Conservation (phyloP, 495 filamentous ascomycete species). For the Amniculicola lignicola region DNA sequence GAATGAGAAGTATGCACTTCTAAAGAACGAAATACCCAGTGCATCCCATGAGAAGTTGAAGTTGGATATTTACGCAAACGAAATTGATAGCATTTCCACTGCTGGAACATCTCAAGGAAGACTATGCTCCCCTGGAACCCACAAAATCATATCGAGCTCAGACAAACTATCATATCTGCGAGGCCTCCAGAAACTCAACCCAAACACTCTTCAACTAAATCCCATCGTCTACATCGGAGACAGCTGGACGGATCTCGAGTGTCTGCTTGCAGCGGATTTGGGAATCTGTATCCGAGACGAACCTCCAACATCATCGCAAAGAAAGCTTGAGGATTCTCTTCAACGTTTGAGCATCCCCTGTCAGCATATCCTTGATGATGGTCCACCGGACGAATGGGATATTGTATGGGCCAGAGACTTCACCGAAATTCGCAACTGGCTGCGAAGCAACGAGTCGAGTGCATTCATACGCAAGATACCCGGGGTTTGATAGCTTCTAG, state of each 20-base stretch:
- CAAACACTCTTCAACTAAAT: neutral
- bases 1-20: too few relatives aligned
- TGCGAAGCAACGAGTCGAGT: neutral
- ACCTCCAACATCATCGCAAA: slow-evolving; percentile 21
- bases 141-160: slow-evolving; percentile 33
- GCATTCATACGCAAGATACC: too few relatives aligned
- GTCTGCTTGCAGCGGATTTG: slow-evolving; percentile 35
- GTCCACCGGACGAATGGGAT: slow-evolving; percentile 4
- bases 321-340: slow-evolving; percentile 31
- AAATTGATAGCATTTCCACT: slow-evolving; percentile 33
- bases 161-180: slow-evolving; percentile 33
- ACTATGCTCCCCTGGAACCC: slow-evolving; percentile 3
- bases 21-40: too few relatives aligned
- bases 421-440: slow-evolving; percentile 9
- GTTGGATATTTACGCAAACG: neutral
- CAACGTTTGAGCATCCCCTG: slow-evolving; percentile 24
- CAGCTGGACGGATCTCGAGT: slow-evolving; percentile 40
- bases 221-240: slow-evolving; percentile 40
- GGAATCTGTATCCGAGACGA: slow-evolving; percentile 40
- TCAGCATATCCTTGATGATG: slow-evolving; percentile 14
- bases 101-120: slow-evolving; percentile 23
- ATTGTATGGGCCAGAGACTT: slow-evolving; percentile 21
- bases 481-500: too few relatives aligned
- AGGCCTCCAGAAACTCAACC: slow-evolving; percentile 1
- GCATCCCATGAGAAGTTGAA: too few relatives aligned